Evolutionary conservation across 768 basidiomycete species (phyloP).

Genomic region (Rhizopogon salebrosus): DNA sequence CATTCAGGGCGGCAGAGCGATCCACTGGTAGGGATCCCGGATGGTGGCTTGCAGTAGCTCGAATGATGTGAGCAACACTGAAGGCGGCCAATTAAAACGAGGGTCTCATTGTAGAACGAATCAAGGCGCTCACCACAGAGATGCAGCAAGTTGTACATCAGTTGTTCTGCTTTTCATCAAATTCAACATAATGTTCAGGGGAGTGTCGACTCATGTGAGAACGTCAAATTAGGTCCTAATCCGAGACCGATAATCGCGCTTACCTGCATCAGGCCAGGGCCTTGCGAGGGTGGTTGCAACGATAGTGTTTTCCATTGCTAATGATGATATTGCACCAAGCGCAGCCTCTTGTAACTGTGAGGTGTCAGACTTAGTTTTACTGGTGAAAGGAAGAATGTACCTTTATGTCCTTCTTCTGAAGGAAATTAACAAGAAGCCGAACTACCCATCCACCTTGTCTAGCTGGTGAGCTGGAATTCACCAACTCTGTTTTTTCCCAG

Average conservation of each 20-base stretch:
- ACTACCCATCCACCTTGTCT: conserved; percentile 58
- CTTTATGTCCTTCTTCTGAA: conserved; percentile 52
- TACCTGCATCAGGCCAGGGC: conserved; percentile 34
- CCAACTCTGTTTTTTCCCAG: conserved; percentile 61
- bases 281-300: conserved; percentile 49
- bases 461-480: conserved; percentile 31
- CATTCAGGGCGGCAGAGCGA: conserved; percentile 44
- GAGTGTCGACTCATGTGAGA: conserved; percentile 6
- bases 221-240: conserved; percentile 3
- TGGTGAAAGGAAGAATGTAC: conserved; percentile 21
- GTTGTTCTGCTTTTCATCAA: conserved; percentile 53
- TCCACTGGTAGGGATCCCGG: conserved; percentile 34
- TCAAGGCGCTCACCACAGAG: conserved; percentile 48
- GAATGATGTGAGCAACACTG: conserved; percentile 60
- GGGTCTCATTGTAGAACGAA: not conserved
- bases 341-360: conserved; percentile 61
- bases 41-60: conserved; percentile 36
- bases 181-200: conserved; percentile 39
- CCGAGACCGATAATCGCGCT: conserved; percentile 18
- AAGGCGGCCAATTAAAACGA: not conserved
- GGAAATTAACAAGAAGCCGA: conserved; percentile 41
- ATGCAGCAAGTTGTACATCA: conserved; percentile 66
- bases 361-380: not conserved
- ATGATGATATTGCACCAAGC: conserved; percentile 56
- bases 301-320: conserved; percentile 56